Base-by-base conservation (phyloP, 495 filamentous ascomycete species). In the Neurospora sublineolata region DNA sequence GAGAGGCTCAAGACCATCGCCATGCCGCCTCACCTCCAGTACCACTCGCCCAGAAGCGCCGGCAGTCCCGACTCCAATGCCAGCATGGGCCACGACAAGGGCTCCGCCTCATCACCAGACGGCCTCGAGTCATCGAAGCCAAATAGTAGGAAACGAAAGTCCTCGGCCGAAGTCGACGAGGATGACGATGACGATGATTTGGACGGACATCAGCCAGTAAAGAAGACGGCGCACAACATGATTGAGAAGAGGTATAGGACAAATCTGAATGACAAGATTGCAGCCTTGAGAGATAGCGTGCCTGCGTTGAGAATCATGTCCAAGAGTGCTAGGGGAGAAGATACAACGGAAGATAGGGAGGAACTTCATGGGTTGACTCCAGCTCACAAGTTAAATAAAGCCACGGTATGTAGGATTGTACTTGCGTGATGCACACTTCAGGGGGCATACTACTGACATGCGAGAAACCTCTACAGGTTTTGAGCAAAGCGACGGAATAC, bases 171-270 rank as follows among this genome's bases (percentile, higher is more conserved):
- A 14, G 75, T 80, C 30, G 84, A 86, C 39, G 79, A 81, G 7
- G 83, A 83, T 4, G 80, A 84, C 8, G 85, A 86, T 38, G 83
- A 84, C 67, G 80, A 81, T 4, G 84, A 84, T 12, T 81, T 84
- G 33, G 85, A 84, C 8, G 87, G 88, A 77, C 88, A 91, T 46
- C 90, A 91, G 42, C 92, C 93, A 2, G 87, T 93, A 11, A 97
- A 97, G 84, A 97, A 97, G 84, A 94, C 94, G 60, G 92, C 94
- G 20, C 94, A 99, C 78, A 97, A 97, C 77, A 93, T 97, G 86
- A 97, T 99, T 72, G 94, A 99, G 81, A 97, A 97, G 83, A 86
- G 94, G 71, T 99, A 99, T 79, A 90, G 94, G 72, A 96, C 91
- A 23, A 99, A 99, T 77, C 83, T 99, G 69, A 97, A 97, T 74